Base-by-base conservation (phyloP, 2,329 filamentous ascomycete species). In the Talaromyces pinophilus region DNA sequence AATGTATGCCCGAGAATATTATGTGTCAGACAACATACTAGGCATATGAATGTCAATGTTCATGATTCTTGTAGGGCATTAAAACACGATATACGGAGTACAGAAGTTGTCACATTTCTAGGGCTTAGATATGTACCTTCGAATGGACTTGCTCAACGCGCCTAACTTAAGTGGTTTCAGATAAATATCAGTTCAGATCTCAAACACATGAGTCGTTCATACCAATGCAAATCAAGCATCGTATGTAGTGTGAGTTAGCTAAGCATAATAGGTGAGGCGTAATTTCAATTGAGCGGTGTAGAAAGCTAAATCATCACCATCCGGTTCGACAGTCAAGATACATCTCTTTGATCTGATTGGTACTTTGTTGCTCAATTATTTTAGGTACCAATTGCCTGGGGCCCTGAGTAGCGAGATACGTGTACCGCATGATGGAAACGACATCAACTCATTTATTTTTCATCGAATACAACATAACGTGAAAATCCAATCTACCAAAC, bases 231-330 rank as follows among this genome's bases (percentile, higher is more conserved):
- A 55, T 17, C n/a, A 57, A 11, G 52, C 19, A 57, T 17, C 1
- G 33, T 25, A 33, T 10, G 28, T 19, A 57, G 10, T 40, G 8
- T 55, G 15, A 11, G 17, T 57, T 15, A 52, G 33, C n/a, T 40
- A 40, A 13, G 19, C 33, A 57, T 33, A 38, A 38, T 57, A 25
- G 33, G n/a, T 38, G 54, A 40, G 33, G 54, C 33, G 30, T 30
- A 30, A 46, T 10, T n/a, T 60, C 57, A 60, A 60, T 60, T 46
- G 54, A 60, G 57, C 57, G 57, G 57, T 60, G 57, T 60, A 60
- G 57, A 30, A 59, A 60, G 57, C 57, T 33, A 46, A 60, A 44
- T 11, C 22, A 33, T 44, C n/a, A 33, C 38, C 28, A n/a, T 30
- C 38, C 19, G 38, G 30, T 60, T 60, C 22, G 57, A 42, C 25